phyloP scores from a whole-genome alignment of 257 asterid genomes.

The Ballota nigra region DNA sequence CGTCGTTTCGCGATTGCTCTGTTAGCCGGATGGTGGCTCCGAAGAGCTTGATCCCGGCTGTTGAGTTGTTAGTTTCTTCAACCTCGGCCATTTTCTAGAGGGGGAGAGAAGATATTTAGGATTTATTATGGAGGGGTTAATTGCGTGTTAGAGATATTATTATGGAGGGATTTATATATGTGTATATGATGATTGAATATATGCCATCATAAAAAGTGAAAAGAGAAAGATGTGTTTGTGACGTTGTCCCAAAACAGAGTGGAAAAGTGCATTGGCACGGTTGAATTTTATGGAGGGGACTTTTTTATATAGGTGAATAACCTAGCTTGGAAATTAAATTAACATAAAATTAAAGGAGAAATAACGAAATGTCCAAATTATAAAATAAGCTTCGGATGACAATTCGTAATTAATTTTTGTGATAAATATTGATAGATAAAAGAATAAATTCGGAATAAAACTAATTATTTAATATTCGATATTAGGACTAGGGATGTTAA shows the following conservation, averaged over 20 bases:
- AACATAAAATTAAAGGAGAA: too few relatives aligned
- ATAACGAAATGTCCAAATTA: too few relatives aligned
- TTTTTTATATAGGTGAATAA: neutral
- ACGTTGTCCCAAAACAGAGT: conserved; percentile 1
- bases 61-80: conserved; percentile 33
- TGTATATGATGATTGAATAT: conserved; percentile 4
- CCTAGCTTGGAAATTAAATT: too few relatives aligned
- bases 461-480: too few relatives aligned
- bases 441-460: too few relatives aligned
- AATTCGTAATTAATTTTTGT: too few relatives aligned
- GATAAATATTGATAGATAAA: too few relatives aligned
- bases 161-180: neutral
- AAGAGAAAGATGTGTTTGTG: neutral
- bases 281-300: conserved; percentile 4
- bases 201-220: conserved; percentile 14
- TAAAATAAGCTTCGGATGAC: too few relatives aligned
- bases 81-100: conserved; percentile 43
- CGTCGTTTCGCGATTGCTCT: conserved; percentile 22
- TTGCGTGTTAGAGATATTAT: neutral
- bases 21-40: conserved; percentile 59
- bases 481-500: too few relatives aligned
- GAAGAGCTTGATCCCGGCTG: conserved; percentile 73
- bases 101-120: conserved; percentile 8
- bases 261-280: conserved; percentile 24
- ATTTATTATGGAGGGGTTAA: neutral